These are phyloP conservation scores for Candida chilensis DNA, from an alignment of 805 yeast genomes.

Conservation along the genomic window DNA sequence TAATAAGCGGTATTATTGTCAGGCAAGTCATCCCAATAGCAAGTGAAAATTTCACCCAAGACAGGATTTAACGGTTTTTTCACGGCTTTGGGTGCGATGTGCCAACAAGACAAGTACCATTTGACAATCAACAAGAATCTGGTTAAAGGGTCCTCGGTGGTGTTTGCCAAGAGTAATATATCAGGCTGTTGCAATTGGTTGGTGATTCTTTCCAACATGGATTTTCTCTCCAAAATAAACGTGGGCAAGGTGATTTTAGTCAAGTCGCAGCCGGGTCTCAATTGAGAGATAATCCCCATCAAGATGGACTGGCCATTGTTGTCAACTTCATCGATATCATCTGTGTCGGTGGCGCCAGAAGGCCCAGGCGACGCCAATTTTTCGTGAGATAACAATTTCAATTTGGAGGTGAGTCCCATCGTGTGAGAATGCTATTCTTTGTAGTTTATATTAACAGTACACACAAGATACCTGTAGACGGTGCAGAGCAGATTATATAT, in stretches of 20 bases:
- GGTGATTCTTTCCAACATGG: conserved; percentile 93
- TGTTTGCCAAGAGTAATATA: conserved; percentile 61
- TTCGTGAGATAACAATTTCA: conserved; percentile 1
- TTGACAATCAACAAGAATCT: conserved; percentile 69
- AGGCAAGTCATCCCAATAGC: conserved; percentile 86
- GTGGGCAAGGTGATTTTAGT: conserved; percentile 92
- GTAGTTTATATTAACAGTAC: too few relatives aligned
- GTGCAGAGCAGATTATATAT: too few relatives aligned
- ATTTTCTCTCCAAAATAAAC: conserved; percentile 87
- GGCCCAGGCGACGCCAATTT: not conserved
- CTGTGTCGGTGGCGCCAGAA: conserved; percentile 20
- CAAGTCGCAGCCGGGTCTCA: conserved; percentile 88
- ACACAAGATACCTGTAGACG: too few relatives aligned
- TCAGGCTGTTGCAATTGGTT: conserved; percentile 80
- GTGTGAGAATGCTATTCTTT: too few relatives aligned
- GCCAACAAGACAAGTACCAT: conserved; percentile 97
- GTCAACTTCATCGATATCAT: conserved; percentile 88
- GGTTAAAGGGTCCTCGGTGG: conserved; percentile 43
- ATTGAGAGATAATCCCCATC: conserved; percentile 80
- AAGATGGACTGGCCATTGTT: conserved; percentile 83
- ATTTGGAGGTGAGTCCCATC: not conserved
- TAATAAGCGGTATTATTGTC: conserved; percentile 65
- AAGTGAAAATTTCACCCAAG: conserved; percentile 81
- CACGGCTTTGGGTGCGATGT: conserved; percentile 96
- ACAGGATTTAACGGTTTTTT: conserved; percentile 96